Percentiles rank a stretch among this genome's conserved stretches.
Conservation (phyloP, 352 stramenopile species). For the Globisporangium acanthophoron region DNA sequence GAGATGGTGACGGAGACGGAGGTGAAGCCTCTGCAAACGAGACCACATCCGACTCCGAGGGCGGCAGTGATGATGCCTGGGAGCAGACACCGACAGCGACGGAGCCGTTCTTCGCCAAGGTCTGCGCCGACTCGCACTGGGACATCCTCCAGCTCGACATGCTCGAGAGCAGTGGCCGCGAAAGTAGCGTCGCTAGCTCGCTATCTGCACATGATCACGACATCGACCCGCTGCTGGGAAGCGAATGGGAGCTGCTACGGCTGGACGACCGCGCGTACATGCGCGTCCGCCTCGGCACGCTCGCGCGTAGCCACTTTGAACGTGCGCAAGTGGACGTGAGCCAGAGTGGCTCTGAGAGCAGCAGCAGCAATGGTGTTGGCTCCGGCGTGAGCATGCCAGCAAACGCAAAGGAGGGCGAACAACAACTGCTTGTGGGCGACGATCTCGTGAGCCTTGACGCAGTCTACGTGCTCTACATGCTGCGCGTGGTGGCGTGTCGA, state of each 20-base stretch:
- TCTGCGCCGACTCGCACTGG: constrained; percentile 8
- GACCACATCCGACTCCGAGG: not conserved
- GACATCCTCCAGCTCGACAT: constrained; percentile 12
- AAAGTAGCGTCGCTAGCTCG: not conserved
- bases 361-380: not conserved
- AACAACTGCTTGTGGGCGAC: constrained; percentile 8
- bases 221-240: constrained; percentile 29
- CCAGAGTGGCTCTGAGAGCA: not conserved
- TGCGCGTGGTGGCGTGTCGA: constrained; percentile 36
- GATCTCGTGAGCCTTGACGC: constrained; percentile 19
- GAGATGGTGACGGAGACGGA: not conserved
- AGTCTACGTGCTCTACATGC: constrained; percentile 31
- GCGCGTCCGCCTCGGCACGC: constrained; percentile 24
- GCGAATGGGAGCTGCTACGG: constrained; percentile 33
- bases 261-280: constrained; percentile 31
- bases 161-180: constrained; percentile 5
- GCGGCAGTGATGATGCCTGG: not conserved
- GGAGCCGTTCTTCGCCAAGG: constrained; percentile 4
- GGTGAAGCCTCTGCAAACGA: not conserved
- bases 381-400: not conserved
- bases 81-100: not conserved
- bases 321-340: constrained; percentile 30
- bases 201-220: constrained; percentile 1
- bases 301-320: constrained; percentile 30
- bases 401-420: not conserved